Evolutionary conservation across 257 asterid species (phyloP).

Genomic region (Lithospermum erythrorhizon): DNA sequence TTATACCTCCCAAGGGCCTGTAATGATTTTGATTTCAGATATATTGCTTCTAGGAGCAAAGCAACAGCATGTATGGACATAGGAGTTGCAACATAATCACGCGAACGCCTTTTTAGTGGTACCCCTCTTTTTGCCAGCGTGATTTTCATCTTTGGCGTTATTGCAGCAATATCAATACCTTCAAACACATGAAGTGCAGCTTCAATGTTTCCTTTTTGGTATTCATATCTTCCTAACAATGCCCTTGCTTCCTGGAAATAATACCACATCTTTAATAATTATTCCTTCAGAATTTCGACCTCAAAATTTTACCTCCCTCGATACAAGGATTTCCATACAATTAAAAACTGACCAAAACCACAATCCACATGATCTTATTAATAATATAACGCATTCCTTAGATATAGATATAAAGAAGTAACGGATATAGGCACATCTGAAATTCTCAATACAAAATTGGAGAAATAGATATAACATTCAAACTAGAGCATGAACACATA

Average conservation of each 20-base stretch:
- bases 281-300: background rate
- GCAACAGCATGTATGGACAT: conserved; percentile 84
- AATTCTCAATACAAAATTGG: background rate
- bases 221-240: conserved; percentile 78
- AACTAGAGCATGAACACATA: conserved; percentile 1
- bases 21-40: conserved; percentile 71
- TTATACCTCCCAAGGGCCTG: conserved; percentile 74
- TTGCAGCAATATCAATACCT: conserved; percentile 75
- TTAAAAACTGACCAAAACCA: background rate
- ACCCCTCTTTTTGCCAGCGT: conserved; percentile 47
- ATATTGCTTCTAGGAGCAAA: conserved; percentile 75
- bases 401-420: background rate
- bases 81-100: conserved; percentile 39
- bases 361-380: background rate
- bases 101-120: conserved; percentile 42
- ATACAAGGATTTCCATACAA: background rate
- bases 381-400: background rate
- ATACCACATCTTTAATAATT: background rate
- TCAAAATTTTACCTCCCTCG: background rate
- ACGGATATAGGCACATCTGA: background rate
- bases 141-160: conserved; percentile 64
- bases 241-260: conserved; percentile 91
- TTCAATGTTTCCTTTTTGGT: conserved; percentile 82
- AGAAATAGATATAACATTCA: background rate
- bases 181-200: conserved; percentile 88